Evolutionary conservation across 2,329 filamentous ascomycete species (phyloP), one percentile per base, ranked within the genome.

Genomic region (Ascochyta lentis): DNA sequence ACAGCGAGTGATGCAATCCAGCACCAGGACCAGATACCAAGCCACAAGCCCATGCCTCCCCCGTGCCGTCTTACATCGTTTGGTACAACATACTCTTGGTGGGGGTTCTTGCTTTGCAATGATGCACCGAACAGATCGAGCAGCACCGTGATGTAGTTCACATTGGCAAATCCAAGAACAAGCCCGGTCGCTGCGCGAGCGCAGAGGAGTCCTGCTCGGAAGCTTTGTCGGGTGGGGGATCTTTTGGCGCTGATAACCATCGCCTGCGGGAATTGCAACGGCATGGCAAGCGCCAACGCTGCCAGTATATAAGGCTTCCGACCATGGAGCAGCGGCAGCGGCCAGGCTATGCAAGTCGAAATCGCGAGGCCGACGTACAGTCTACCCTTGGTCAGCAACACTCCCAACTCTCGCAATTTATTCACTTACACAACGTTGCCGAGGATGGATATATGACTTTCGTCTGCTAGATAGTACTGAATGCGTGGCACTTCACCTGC

Each of bases 401-500:
- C 7, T 15, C 2, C 6, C 24, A 23, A 9, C 1, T 9, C 9
- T 4, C 35, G 9, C 6, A 15, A 1, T 22, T 19, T 8, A 3
- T 10, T 6, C 10, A 65, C 77, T 64, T 60, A 80, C 73, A 86
- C 83, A 15, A 90, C 88, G 63, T 93, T 93, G 3, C 90, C 90
- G 33, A 91, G 79, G 26, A 92, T 86, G 1, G 86, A 82, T 56
- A 84, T 81, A 65, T 91, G 89, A 40, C 84, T 77, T 57, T 87
- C 81, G 64, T 92, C 89, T 23, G 86, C 86, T 60, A 93, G 84
- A 65, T 86, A 87, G 71, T 92, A 92, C 69, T 92, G 89, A 24
- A 93, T 90, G 3, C 86, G 85, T n/a, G 90, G 89, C 0, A 92
- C 89, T 63, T 92, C 83, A 3, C 90, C 90, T 50, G 89, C 87